Evolutionary conservation across 768 basidiomycete genomes (phyloP).

Genomic region (Tricholomella constricta): DNA sequence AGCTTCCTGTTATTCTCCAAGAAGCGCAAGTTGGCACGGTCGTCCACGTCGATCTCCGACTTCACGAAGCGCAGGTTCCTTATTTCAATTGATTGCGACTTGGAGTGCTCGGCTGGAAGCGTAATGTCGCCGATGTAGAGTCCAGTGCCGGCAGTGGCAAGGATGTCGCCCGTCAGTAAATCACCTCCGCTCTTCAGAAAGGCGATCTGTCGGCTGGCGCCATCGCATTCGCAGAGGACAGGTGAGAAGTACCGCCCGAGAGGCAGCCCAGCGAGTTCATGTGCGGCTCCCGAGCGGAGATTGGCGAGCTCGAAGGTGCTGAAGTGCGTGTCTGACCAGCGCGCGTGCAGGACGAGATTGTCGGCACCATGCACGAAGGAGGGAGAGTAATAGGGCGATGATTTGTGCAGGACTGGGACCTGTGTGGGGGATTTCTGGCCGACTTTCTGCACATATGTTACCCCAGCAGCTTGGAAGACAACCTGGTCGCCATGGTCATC

Average conservation of each 20-base stretch:
- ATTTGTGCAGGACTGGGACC: constrained; percentile 51
- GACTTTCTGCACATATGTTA: constrained; percentile 51
- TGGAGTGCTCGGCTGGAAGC: constrained; percentile 39
- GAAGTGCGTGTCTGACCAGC: constrained; percentile 68
- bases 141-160: constrained; percentile 65
- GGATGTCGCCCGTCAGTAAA: constrained; percentile 58
- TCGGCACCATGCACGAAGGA: constrained; percentile 56
- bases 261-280: constrained; percentile 58
- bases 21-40: constrained; percentile 55
- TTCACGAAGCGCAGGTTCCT: constrained; percentile 52
- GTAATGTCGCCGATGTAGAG: constrained; percentile 65
- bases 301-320: constrained; percentile 68
- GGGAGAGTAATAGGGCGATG: constrained; percentile 65
- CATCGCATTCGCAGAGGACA: constrained; percentile 48
- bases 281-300: constrained; percentile 40
- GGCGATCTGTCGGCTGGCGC: constrained; percentile 49
- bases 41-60: constrained; percentile 49
- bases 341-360: constrained; percentile 60
- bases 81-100: constrained; percentile 37
- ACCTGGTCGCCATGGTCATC: constrained; percentile 55
- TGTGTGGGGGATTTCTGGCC: constrained; percentile 32
- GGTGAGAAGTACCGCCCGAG: constrained; percentile 68
- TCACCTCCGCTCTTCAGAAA: constrained; percentile 67
- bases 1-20: constrained; percentile 53
- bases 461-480: constrained; percentile 70